Evolutionary conservation across 768 basidiomycete genomes (phyloP).

Genomic region (Hygrophorus russula): DNA sequence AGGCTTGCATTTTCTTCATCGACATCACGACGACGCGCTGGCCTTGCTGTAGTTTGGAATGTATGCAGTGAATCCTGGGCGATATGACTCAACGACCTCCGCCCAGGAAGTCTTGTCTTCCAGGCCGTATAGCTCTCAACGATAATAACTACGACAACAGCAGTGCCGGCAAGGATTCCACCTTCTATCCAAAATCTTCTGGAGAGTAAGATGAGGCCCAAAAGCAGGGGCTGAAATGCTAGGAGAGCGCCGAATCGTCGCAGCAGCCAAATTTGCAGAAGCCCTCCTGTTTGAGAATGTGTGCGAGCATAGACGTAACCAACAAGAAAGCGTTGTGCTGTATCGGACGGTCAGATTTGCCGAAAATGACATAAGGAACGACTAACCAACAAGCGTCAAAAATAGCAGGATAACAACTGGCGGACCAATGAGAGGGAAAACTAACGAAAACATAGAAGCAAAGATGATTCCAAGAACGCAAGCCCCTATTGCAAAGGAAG

Average conservation of each 20-base stretch:
- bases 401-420: conserved; percentile 56
- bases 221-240: conserved; percentile 60
- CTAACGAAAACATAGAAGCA: conserved; percentile 59
- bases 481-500: conserved; percentile 53
- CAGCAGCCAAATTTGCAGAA: conserved; percentile 65
- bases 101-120: conserved; percentile 39
- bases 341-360: not conserved
- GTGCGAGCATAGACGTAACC: conserved; percentile 70
- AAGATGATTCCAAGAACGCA: conserved; percentile 61
- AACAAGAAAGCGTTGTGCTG: conserved; percentile 73
- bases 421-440: conserved; percentile 70
- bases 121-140: conserved; percentile 48
- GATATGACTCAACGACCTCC: conserved; percentile 38
- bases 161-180: conserved; percentile 46
- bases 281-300: conserved; percentile 64
- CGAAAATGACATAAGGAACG: not conserved
- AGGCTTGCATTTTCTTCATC: conserved; percentile 44
- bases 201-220: conserved; percentile 64
- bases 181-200: conserved; percentile 64
- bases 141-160: conserved; percentile 39
- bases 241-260: conserved; percentile 62
- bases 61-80: conserved; percentile 47
- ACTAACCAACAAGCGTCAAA: conserved; percentile 54
- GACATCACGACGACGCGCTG: conserved; percentile 20
- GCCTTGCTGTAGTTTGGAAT: conserved; percentile 35